phyloP scores from a whole-genome alignment of 176 grass and related monocot species.

The Elaeis guineensis region DNA sequence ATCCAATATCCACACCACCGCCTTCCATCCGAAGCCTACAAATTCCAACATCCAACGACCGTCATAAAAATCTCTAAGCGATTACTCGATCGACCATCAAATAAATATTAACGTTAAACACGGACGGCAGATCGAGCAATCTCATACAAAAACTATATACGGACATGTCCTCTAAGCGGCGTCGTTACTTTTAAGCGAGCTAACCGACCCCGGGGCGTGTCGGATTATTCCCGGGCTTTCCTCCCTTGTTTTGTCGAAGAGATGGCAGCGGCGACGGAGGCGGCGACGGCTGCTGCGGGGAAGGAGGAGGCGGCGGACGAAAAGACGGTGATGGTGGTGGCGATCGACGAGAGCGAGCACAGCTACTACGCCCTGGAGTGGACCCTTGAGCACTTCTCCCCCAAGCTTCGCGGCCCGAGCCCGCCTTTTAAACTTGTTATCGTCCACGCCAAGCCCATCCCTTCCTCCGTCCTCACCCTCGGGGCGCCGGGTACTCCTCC shows the following conservation, averaged over 20 bases:
- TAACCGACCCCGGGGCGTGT: too few relatives aligned
- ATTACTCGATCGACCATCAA: too few relatives aligned
- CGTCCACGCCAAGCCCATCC: constrained; percentile 50
- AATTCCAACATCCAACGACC: too few relatives aligned
- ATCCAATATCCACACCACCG: too few relatives aligned
- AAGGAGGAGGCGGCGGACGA: background rate
- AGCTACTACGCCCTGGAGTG: constrained; percentile 62
- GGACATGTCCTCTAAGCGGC: too few relatives aligned
- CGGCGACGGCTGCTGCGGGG: background rate
- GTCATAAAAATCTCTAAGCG: too few relatives aligned
- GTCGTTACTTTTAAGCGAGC: too few relatives aligned
- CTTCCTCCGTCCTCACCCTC: constrained; percentile 36
- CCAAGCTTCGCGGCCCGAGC: background rate
- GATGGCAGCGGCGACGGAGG: background rate
- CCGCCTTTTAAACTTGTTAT: constrained; percentile 39
- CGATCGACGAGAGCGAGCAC: constrained; percentile 54
- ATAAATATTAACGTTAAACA: too few relatives aligned
- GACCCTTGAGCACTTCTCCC: constrained; percentile 24
- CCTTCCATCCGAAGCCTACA: too few relatives aligned
- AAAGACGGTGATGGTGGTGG: constrained; percentile 52
- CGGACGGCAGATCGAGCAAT: too few relatives aligned
- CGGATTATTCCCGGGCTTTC: too few relatives aligned
- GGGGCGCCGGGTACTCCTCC: constrained; percentile 23
- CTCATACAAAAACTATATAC: too few relatives aligned
- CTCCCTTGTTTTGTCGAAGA: background rate